Evolutionary conservation across 2,329 filamentous ascomycete genomes (phyloP), one percentile per base, ranked within the genome.

Genomic region (Penicillium sp.): DNA sequence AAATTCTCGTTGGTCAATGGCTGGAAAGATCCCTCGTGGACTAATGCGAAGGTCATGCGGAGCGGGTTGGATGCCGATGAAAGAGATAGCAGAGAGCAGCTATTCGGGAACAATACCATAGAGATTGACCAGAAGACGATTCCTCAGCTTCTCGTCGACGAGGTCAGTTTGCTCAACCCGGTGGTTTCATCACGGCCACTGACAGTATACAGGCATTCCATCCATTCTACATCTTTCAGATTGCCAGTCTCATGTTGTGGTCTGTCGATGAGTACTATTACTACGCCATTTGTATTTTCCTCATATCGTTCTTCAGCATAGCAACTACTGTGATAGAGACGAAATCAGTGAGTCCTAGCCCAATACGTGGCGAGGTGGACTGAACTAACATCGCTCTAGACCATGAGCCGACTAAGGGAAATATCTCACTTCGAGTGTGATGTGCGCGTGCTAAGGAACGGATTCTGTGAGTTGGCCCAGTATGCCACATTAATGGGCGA

Each of bases 171-270:
- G 25, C 14, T 31, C 47, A 22, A 41, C 16, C 27, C 37, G 18
- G 31, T 31, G 9, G n/a, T 25, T 42, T 11, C 8, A 19, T 22
- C 9, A 29, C 27, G 27, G 44, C 39, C 53, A 59, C 41, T 61
- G 30, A 60, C 62, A 34, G 10, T 31, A 10, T 28, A 14, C 55
- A 89, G 81, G 90, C 89, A 16, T 90, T 99, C 63, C 93, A 99
- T 66, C 95, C 93, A 0, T 99, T 99, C 68, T 99, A 99, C 68
- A 87, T 99, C 48, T 99, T 99, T 66, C 93, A 99, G 71, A 86
- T 97, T 62, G 92, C 91, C 40, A 97, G 93, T 75, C 76, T 99
- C 57, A 72, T 95, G 34, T 81, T 99, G 3, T 99, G 93, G 93
- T 96, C 92, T 9, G 67, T 96, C 59, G 93, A 99, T 65, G 80